phyloP scores from a whole-genome alignment of 139 green algal genomes.

The Closterium sp. region DNA sequence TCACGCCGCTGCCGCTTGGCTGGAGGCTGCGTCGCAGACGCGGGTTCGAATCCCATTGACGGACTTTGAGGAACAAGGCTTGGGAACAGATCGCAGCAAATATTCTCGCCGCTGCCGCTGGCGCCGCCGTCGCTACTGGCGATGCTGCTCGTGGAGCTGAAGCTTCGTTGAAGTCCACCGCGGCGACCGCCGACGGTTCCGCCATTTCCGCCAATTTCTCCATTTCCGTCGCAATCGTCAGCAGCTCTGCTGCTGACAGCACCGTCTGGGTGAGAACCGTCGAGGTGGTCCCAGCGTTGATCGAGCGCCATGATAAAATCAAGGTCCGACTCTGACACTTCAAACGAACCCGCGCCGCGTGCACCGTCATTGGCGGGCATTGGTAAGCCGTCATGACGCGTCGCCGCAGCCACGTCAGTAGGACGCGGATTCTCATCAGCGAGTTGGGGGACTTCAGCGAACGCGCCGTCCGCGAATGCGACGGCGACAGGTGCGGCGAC shows the following conservation, averaged over 20 bases:
- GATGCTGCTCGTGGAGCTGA: neutral
- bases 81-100: neutral
- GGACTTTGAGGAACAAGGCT: neutral
- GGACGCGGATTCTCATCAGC: too few species aligned
- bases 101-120: neutral
- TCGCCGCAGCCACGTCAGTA: neutral
- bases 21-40: neutral
- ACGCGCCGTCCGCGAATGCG: too few species aligned
- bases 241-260: neutral
- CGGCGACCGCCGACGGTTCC: too few species aligned
- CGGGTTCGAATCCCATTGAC: neutral
- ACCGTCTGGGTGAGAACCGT: neutral
- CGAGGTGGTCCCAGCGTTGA: neutral
- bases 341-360: too few species aligned
- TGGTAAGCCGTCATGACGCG: neutral
- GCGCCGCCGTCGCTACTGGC: neutral
- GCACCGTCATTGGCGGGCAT: too few species aligned
- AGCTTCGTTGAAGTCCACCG: neutral
- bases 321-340: neutral
- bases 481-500: too few species aligned
- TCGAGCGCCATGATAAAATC: neutral
- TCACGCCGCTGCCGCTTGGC: neutral
- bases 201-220: neutral
- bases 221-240: neutral
- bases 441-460: too few species aligned